These are phyloP conservation scores for Colletotrichum tanaceti DNA, from an alignment of 2,329 filamentous ascomycete species.

Conservation along the genomic window DNA sequence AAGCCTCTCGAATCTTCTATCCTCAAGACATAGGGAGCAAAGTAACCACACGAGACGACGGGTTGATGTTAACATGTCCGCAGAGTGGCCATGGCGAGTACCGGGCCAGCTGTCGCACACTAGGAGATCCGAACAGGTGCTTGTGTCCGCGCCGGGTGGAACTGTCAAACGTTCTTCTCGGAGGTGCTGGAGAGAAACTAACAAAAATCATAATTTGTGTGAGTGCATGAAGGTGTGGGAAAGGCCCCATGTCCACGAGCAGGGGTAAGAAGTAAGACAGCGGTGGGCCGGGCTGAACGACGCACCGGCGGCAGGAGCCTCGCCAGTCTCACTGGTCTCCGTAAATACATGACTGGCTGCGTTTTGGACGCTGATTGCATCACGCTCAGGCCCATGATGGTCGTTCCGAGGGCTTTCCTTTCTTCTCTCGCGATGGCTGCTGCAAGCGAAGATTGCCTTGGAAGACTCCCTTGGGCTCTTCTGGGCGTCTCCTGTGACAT, in stretches of 20 bases:
- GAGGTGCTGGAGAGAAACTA: slow-evolving; percentile 7
- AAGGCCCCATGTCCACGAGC: slow-evolving; percentile 41
- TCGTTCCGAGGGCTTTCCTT: slow-evolving; percentile 33
- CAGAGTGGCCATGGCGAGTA: not conserved
- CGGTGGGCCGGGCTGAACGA: slow-evolving; percentile 41
- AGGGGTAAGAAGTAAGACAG: slow-evolving; percentile 42
- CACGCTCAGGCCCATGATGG: slow-evolving; percentile 34
- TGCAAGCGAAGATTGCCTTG: slow-evolving; percentile 13
- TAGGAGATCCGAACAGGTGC: slow-evolving; percentile 1
- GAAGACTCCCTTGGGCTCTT: slow-evolving; percentile 6
- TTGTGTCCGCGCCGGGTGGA: not conserved
- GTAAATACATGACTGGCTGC: slow-evolving; percentile 39
- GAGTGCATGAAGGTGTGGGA: slow-evolving; percentile 43
- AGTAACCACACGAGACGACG: not conserved
- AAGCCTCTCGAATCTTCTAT: not conserved
- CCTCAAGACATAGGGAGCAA: not conserved
- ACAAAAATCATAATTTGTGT: slow-evolving; percentile 30
- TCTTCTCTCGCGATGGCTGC: slow-evolving; percentile 17
- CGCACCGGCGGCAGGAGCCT: slow-evolving; percentile 43
- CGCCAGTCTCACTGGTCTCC: slow-evolving; percentile 35
- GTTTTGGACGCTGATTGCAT: slow-evolving; percentile 37
- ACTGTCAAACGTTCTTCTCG: slow-evolving; percentile 11
- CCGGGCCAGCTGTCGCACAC: not conserved
- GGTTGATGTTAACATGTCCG: not conserved
- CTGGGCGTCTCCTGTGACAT: slow-evolving; percentile 16